Conservation (phyloP, 345 rosid species). For the Syzygium jambos region DNA sequence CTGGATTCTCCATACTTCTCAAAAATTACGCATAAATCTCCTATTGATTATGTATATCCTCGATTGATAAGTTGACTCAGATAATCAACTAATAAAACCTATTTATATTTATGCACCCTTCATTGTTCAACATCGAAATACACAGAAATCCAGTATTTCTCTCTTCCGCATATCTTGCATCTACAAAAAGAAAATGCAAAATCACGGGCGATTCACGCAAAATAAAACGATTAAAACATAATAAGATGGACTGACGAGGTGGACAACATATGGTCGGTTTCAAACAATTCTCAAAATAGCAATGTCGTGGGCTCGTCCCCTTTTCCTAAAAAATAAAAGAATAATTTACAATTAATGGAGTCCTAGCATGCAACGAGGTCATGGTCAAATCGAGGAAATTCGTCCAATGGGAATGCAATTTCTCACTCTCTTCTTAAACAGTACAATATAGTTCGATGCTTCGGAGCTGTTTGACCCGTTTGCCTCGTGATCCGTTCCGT, state of each 20-base stretch:
- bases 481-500: background rate
- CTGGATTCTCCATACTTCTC: background rate
- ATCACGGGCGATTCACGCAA: background rate
- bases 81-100: background rate
- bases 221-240: background rate
- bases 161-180: background rate
- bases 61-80: background rate
- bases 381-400: background rate
- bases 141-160: background rate
- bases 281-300: background rate
- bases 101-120: background rate
- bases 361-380: background rate
- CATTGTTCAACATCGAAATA: background rate
- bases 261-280: background rate
- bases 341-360: background rate
- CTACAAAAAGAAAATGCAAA: rapidly evolving
- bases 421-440: background rate
- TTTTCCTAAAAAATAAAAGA: background rate
- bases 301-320: background rate
- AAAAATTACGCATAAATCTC: background rate
- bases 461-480: background rate
- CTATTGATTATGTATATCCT: background rate
- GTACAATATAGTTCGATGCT: rapidly evolving
- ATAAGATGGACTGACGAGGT: background rate
- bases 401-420: background rate